These are phyloP conservation scores for Saprolegnia diclina DNA, from an alignment of 352 stramenopile species.

Conservation along the genomic window DNA sequence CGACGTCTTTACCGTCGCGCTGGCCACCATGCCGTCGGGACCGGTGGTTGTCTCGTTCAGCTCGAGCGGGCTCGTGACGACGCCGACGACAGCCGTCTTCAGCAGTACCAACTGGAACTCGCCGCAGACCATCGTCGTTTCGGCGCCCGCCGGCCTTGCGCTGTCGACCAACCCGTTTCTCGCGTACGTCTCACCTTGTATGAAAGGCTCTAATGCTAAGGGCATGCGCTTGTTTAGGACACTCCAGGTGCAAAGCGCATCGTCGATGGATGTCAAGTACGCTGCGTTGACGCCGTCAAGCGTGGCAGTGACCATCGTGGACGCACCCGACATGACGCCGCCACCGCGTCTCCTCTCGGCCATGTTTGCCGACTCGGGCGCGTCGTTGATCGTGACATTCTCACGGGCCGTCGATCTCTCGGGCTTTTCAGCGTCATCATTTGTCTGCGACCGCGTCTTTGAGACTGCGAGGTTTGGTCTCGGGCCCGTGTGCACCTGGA, in stretches of 20 bases:
- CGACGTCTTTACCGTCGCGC: constrained; percentile 43
- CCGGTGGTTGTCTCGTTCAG: constrained; percentile 35
- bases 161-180: constrained; percentile 29
- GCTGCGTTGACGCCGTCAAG: constrained; percentile 28
- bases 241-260: constrained; percentile 32
- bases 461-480: constrained; percentile 39
- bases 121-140: constrained; percentile 36
- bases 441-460: constrained; percentile 51
- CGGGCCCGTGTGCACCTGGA: constrained; percentile 42
- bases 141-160: constrained; percentile 44
- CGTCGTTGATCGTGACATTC: constrained; percentile 42
- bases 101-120: constrained; percentile 47
- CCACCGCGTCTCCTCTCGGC: constrained; percentile 46
- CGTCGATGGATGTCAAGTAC: constrained; percentile 36
- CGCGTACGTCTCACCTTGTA: too few relatives aligned
- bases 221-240: constrained; percentile 29
- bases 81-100: constrained; percentile 36
- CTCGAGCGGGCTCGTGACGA: constrained; percentile 40
- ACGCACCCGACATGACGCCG: constrained; percentile 54
- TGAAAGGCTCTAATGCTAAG: constrained; percentile 29
- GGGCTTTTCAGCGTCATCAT: constrained; percentile 32
- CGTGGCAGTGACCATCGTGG: constrained; percentile 47
- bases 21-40: constrained; percentile 41
- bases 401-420: constrained; percentile 43
- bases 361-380: constrained; percentile 49